Percentiles rank a stretch among this genome's conserved stretches.
These are phyloP conservation scores for Rubia peregrina DNA, from an alignment of 305 asterid species.

Conservation along the genomic window DNA sequence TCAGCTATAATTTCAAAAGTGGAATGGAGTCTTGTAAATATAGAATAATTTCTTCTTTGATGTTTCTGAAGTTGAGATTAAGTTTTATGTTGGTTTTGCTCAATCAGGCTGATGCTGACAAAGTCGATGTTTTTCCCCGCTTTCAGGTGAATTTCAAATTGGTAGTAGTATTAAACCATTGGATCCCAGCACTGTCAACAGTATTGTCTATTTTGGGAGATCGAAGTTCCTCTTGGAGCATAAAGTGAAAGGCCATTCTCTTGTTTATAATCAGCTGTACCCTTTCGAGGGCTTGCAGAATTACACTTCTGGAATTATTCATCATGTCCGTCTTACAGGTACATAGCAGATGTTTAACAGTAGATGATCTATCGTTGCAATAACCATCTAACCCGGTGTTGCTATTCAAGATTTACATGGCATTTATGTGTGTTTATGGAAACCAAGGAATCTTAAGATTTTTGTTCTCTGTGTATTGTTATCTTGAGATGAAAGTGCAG, in stretches of 20 bases:
- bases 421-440: background rate
- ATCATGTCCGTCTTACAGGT: conserved; percentile 86
- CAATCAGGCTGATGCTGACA: background rate
- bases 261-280: conserved; percentile 65
- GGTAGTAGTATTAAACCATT: conserved; percentile 55
- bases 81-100: background rate
- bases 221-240: conserved; percentile 32
- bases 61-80: too few relatives aligned
- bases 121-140: conserved; percentile 8
- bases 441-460: background rate
- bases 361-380: background rate
- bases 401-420: background rate
- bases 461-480: background rate
- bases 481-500: background rate
- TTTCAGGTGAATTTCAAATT: conserved; percentile 76
- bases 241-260: conserved; percentile 57
- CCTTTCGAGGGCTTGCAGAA: conserved; percentile 73
- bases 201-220: conserved; percentile 66
- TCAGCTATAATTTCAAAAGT: too few relatives aligned
- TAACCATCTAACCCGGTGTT: background rate
- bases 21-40: background rate
- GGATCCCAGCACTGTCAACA: conserved; percentile 49
- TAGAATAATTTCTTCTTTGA: too few relatives aligned
- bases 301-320: conserved; percentile 89
- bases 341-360: background rate